Conservation (phyloP, 164 flowering plant species). For the grape (Vitis vinifera) region DNA sequence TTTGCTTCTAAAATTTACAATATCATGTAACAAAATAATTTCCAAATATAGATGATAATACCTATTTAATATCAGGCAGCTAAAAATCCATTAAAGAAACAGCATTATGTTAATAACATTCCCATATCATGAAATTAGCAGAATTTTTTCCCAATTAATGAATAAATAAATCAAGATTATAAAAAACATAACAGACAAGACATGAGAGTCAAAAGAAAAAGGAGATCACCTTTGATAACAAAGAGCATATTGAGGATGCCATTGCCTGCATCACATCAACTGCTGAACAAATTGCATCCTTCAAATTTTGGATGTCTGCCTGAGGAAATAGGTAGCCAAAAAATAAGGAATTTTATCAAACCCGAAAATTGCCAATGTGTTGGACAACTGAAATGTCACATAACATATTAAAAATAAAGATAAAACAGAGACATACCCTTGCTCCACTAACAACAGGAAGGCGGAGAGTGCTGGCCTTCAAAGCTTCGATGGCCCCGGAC, state of each 20-base stretch:
- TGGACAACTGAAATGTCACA: not conserved
- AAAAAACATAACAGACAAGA: not conserved
- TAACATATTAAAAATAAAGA: not conserved
- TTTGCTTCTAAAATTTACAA: too few species aligned
- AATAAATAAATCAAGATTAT: too few species aligned
- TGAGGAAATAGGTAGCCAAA: slow-evolving; percentile 21
- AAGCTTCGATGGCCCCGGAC: slow-evolving; percentile 52
- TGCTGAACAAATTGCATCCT: slow-evolving; percentile 60
- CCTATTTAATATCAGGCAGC: too few species aligned
- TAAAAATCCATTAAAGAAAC: too few species aligned
- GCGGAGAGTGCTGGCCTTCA: slow-evolving; percentile 62
- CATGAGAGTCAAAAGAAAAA: not conserved
- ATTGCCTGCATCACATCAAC: slow-evolving; percentile 69
- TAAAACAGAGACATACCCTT: slow-evolving; percentile 35
- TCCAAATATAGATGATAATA: too few species aligned
- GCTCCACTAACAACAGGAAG: slow-evolving; percentile 64
- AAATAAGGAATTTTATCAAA: not conserved
- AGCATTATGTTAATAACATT: too few species aligned
- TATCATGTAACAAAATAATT: too few species aligned
- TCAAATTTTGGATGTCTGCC: slow-evolving; percentile 52
- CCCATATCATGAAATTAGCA: too few species aligned
- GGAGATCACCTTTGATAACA: slow-evolving; percentile 43
- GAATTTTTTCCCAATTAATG: too few species aligned
- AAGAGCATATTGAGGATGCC: slow-evolving; percentile 49
- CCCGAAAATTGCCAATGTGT: too few species aligned